These are phyloP conservation scores for Talaromyces sp. DNA, from an alignment of 2,329 filamentous ascomycete species.

Conservation along the genomic window DNA sequence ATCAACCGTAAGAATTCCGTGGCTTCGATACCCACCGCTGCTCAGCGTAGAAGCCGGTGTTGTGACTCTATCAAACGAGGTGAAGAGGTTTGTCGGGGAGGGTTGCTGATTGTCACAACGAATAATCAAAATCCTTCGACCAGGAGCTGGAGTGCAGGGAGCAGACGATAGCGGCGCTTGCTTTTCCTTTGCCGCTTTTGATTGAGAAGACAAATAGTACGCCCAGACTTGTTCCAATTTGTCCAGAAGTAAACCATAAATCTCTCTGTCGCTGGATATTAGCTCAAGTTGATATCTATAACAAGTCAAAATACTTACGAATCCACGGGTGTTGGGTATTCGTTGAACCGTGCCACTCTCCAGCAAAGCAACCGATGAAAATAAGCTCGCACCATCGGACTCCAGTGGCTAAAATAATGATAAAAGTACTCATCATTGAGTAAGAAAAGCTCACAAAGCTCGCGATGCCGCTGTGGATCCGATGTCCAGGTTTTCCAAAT, in stretches of 20 bases:
- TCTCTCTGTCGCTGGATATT: conserved; percentile 46
- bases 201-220: conserved; percentile 71
- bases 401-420: conserved; percentile 87
- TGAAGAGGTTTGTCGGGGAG: conserved; percentile 48
- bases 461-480: conserved; percentile 62
- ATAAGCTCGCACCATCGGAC: conserved; percentile 89
- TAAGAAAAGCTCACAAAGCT: conserved; percentile 69
- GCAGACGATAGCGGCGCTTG: conserved; percentile 64
- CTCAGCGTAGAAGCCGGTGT: conserved; percentile 30
- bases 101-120: conserved; percentile 65
- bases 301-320: conserved; percentile 49
- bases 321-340: conserved; percentile 60
- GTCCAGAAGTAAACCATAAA: conserved; percentile 62
- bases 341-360: conserved; percentile 75
- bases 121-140: conserved; percentile 82
- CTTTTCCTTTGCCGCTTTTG: conserved; percentile 56
- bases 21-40: conserved; percentile 6
- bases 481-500: conserved; percentile 70
- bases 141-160: conserved; percentile 79
- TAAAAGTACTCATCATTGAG: conserved; percentile 71
- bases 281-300: background rate
- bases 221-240: conserved; percentile 70
- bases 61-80: conserved; percentile 60
- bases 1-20: conserved; percentile 15
- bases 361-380: conserved; percentile 88